A percentile compares a stretch with the other conserved stretches of the same genome.
phyloP scores from a whole-genome alignment of 108 stramenopile genomes.

The Cyclotella sp. region DNA sequence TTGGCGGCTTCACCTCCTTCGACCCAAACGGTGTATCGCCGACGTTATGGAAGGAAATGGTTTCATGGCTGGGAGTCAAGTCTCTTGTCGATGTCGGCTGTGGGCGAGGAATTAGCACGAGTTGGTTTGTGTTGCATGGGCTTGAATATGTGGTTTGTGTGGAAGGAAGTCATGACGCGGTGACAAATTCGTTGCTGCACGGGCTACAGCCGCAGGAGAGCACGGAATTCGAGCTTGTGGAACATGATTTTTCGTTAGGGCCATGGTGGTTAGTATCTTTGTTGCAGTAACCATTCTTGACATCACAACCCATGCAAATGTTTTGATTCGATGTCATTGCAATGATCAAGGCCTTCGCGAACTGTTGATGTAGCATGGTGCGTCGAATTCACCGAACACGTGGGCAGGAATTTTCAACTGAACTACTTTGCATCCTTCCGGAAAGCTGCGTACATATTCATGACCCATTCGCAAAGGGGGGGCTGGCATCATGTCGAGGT shows the following conservation, averaged over 20 bases:
- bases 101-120: slow-evolving; percentile 70
- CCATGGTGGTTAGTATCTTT: slow-evolving; percentile 73
- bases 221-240: slow-evolving; percentile 25
- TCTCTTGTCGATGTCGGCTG: slow-evolving; percentile 82
- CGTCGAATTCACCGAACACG: slow-evolving; percentile 72
- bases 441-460: slow-evolving; percentile 80
- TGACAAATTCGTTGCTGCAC: slow-evolving; percentile 64
- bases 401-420: slow-evolving; percentile 64
- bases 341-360: background rate
- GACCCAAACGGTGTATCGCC: slow-evolving; percentile 34
- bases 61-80: slow-evolving; percentile 64
- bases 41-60: slow-evolving; percentile 59
- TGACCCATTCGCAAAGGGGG: slow-evolving; percentile 65
- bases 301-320: background rate
- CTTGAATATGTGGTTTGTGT: slow-evolving; percentile 67
- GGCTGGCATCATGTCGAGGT: slow-evolving; percentile 73
- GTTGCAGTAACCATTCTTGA: background rate
- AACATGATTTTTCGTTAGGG: slow-evolving; percentile 78
- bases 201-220: slow-evolving; percentile 28
- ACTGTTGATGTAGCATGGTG: slow-evolving; percentile 73
- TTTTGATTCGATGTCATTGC: background rate
- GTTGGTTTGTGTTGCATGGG: slow-evolving; percentile 76
- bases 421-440: slow-evolving; percentile 81
- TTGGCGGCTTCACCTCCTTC: slow-evolving; percentile 57
- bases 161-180: slow-evolving; percentile 86